A percentile compares a stretch with the other conserved stretches of the same genome.
Conservation (phyloP, 2,329 filamentous ascomycete species). For the Clarireedia hainanense region DNA sequence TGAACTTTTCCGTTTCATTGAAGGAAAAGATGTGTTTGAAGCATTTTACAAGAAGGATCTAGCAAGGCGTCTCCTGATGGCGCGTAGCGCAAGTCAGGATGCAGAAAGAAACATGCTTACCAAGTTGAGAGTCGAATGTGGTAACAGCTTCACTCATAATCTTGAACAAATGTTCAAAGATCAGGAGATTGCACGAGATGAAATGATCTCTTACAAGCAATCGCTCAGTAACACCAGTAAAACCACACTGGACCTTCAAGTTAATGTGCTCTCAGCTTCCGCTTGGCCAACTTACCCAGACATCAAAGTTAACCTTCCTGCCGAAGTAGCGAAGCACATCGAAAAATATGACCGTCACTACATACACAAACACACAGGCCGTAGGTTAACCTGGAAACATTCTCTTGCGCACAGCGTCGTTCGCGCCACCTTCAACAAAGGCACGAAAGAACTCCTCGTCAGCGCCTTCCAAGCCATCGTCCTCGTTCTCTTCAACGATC, state of each 20-base stretch:
- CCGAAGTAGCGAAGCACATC: slow-evolving; percentile 67
- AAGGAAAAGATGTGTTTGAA: slow-evolving; percentile 96
- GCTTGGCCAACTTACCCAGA: slow-evolving; percentile 93
- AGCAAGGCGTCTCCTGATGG: slow-evolving; percentile 82
- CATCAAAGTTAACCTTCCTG: slow-evolving; percentile 61
- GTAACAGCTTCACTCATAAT: slow-evolving; percentile 90
- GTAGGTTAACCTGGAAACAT: slow-evolving; percentile 86
- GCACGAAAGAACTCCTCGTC: slow-evolving; percentile 80
- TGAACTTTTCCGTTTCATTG: slow-evolving; percentile 92
- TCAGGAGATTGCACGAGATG: slow-evolving; percentile 84
- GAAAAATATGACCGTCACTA: slow-evolving; percentile 81
- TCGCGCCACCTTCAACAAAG: slow-evolving; percentile 70
- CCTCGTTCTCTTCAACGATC: slow-evolving; percentile 78
- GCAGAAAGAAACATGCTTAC: slow-evolving; percentile 93
- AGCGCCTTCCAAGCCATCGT: slow-evolving; percentile 90
- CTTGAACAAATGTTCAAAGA: slow-evolving; percentile 99
- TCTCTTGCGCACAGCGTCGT: slow-evolving; percentile 85
- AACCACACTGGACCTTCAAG: slow-evolving; percentile 62
- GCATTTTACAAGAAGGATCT: slow-evolving; percentile 99
- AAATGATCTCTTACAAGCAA: slow-evolving; percentile 81
- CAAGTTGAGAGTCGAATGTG: slow-evolving; percentile 87
- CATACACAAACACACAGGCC: slow-evolving; percentile 79
- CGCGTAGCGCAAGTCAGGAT: slow-evolving; percentile 85
- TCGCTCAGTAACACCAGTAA: slow-evolving; percentile 46
- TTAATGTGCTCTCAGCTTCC: slow-evolving; percentile 83